These are phyloP conservation scores for Gliomastix tumulicola DNA, from an alignment of 2,329 filamentous ascomycete species.

Conservation along the genomic window DNA sequence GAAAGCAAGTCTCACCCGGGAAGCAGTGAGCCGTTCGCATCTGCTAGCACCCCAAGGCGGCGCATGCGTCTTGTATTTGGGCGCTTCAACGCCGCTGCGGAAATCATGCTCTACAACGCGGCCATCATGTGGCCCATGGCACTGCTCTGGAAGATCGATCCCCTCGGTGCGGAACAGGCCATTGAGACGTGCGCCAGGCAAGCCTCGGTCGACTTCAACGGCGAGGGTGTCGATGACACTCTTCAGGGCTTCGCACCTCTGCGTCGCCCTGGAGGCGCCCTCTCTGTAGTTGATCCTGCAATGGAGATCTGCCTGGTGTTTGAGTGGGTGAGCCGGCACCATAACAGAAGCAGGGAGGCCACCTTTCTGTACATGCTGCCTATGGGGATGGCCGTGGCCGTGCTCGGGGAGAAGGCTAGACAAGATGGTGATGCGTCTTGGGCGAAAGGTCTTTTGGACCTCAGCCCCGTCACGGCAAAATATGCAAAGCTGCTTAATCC, in stretches of 20 bases:
- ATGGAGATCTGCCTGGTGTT: constrained; percentile 6
- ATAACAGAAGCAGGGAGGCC: constrained; percentile 5
- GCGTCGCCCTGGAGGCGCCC: not conserved
- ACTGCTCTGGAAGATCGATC: constrained; percentile 10
- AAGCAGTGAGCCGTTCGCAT: not conserved
- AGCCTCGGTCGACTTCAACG: not conserved
- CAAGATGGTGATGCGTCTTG: not conserved
- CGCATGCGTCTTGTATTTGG: constrained; percentile 1
- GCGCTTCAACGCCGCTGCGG: constrained; percentile 4
- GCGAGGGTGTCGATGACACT: too few species aligned
- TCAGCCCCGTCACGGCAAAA: not conserved
- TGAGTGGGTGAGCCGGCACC: constrained; percentile 7
- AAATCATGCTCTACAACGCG: constrained; percentile 11
- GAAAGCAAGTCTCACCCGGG: not conserved
- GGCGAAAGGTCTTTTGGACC: not conserved
- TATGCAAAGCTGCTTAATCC: not conserved
- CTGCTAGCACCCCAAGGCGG: not conserved
- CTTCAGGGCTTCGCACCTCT: not conserved
- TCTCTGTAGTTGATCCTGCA: constrained; percentile 4
- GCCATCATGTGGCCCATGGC: constrained; percentile 11
- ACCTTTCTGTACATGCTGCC: constrained; percentile 7
- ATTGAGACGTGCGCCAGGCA: constrained; percentile 2
- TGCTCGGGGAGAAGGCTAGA: constrained; percentile 3
- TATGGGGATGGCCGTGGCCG: constrained; percentile 8
- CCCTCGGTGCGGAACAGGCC: constrained; percentile 3